phyloP scores from a whole-genome alignment of 2,329 filamentous ascomycete genomes.

The Thermoascus crustaceus region DNA sequence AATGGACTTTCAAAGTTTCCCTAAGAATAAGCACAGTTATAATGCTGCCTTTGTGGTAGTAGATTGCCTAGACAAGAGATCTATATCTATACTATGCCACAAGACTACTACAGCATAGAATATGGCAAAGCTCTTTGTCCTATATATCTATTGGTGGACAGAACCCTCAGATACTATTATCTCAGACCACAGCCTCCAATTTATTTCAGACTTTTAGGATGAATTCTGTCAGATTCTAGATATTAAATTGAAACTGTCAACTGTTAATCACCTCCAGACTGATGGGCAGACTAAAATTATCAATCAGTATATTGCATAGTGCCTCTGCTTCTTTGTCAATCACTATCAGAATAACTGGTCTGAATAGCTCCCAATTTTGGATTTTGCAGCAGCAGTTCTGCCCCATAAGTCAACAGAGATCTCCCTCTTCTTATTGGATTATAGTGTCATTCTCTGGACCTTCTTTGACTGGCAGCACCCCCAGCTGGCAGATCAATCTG shows the following conservation, averaged over 20 bases:
- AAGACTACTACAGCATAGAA: constrained; percentile 4
- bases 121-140: too few species aligned
- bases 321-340: constrained; percentile 4
- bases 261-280: constrained; percentile 4
- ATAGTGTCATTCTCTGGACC: too few species aligned
- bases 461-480: too few species aligned
- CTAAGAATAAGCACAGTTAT: too few species aligned
- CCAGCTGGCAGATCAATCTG: too few species aligned
- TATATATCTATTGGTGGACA: neutral
- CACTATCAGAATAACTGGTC: constrained; percentile 9
- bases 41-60: constrained; percentile 7
- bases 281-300: constrained; percentile 7
- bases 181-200: constrained; percentile 7
- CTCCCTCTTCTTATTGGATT: too few species aligned
- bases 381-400: too few species aligned
- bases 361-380: too few species aligned
- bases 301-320: constrained; percentile 6
- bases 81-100: constrained; percentile 5
- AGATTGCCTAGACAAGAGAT: constrained; percentile 8
- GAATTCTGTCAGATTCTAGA: constrained; percentile 1
- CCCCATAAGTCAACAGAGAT: too few species aligned
- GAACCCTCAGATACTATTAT: constrained; percentile 6
- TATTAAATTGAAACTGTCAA: constrained; percentile 6
- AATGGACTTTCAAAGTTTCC: too few species aligned
- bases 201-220: constrained; percentile 4